phyloP scores from a whole-genome alignment of 1,284 basidiomycete genomes.

The Malassezia arunalokei region DNA sequence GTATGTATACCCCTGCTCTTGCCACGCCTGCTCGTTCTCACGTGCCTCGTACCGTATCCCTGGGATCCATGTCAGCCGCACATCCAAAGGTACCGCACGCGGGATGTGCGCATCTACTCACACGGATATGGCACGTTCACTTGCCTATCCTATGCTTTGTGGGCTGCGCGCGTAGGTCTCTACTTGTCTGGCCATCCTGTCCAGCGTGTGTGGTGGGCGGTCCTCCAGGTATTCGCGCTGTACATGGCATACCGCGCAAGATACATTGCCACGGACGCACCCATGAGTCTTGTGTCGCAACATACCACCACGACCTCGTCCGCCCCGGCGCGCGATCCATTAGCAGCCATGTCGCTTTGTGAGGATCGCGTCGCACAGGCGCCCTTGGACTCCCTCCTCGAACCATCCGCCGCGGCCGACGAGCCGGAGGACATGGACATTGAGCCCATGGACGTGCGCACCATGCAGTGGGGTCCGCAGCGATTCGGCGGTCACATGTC shows the following conservation, averaged over 20 bases:
- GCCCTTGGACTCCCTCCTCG: conserved; percentile 1
- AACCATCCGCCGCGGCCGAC: neutral
- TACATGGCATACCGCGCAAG: neutral
- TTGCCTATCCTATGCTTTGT: neutral
- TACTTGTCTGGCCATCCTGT: neutral
- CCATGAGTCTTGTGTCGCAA: conserved; percentile 1
- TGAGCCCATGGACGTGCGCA: conserved; percentile 3
- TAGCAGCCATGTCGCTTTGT: conserved; percentile 9
- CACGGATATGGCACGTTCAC: neutral
- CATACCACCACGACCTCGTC: neutral
- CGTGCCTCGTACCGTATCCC: neutral
- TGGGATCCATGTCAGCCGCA: neutral
- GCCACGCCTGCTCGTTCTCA: neutral
- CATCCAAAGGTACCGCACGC: neutral
- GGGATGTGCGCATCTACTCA: neutral
- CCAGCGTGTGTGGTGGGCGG: neutral
- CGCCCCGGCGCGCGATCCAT: neutral
- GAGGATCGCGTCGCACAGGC: neutral
- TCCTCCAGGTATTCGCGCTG: neutral
- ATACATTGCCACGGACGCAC: neutral
- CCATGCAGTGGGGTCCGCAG: conserved; percentile 28
- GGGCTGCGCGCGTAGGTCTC: neutral
- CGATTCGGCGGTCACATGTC: conserved; percentile 25
- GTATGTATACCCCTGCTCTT: neutral
- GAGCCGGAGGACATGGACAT: conserved; percentile 7